A percentile compares a stretch with the other conserved stretches of the same genome.
phyloP scores from a whole-genome alignment of 148 eudicot species.

The Cornus kousa region DNA sequence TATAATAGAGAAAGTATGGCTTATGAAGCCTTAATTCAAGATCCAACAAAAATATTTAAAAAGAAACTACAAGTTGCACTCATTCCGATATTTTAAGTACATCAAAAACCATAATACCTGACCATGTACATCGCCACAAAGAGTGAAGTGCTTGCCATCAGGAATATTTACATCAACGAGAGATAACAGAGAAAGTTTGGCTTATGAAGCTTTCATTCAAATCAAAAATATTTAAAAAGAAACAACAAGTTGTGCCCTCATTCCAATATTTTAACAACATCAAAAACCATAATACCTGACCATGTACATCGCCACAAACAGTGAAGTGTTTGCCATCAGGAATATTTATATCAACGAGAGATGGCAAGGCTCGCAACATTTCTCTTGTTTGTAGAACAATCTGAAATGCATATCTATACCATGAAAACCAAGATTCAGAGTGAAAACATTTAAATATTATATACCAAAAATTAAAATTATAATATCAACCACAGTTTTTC shows the following conservation, averaged over 20 bases:
- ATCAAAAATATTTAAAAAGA: no score
- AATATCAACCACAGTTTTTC: not conserved
- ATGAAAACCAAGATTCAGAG: constrained; percentile 15
- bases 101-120: constrained; percentile 54
- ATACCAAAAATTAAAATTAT: not conserved
- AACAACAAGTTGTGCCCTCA: no score
- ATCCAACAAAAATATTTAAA: not conserved
- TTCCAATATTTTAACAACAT: not conserved
- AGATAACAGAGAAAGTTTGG: constrained; percentile 21
- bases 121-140: constrained; percentile 99
- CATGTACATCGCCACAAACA: constrained; percentile 98
- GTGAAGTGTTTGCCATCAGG: constrained; percentile 91
- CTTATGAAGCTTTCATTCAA: no score
- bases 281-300: constrained; percentile 62
- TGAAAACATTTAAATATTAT: not conserved
- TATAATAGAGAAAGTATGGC: no score
- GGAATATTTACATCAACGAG: constrained; percentile 87
- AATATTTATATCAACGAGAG: constrained; percentile 84
- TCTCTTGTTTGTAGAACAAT: constrained; percentile 89
- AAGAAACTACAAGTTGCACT: not conserved
- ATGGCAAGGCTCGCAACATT: constrained; percentile 80
- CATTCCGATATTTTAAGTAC: not conserved
- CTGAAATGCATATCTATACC: constrained; percentile 88
- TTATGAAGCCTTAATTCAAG: not conserved
- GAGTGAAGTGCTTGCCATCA: constrained; percentile 84